Evolutionary conservation across 495 filamentous ascomycete species (phyloP), one percentile per base, ranked within the genome.

Genomic region (Aspergillus saccharolyticus): DNA sequence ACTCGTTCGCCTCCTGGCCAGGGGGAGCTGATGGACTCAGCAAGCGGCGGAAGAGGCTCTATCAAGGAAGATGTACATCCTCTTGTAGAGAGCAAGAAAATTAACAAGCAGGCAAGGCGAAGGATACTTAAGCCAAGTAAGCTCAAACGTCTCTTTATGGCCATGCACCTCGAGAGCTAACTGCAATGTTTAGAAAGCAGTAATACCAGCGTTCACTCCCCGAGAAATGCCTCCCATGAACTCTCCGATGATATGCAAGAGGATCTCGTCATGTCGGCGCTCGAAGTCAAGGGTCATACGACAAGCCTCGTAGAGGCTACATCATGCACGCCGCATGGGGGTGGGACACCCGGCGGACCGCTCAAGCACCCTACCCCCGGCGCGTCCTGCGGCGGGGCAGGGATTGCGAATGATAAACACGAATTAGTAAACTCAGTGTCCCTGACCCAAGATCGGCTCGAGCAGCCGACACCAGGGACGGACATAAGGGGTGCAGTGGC

Each of bases 71-170:
- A 62, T n/a, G 47, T 58, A n/a, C 56, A 64, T 28, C 28, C 52
- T n/a, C 59, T 53, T 28, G 57, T 51, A 52, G 66, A 66, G 25
- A n/a, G 55, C 47, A 42, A 63, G 44, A 57, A 62, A 55, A 63
- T 30, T 10, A 33, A 53, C 17, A 60, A 46, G 17, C 56, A 55
- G 22, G 47, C 64, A 8, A 73, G 70, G 44, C 75, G 84, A 48
- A 83, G 78, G 65, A 79, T 78, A 21, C 76, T 88, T 44, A 80
- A 83, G 44, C 82, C 83, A 44, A 87, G 82, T 85, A 78, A 68
- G 82, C 71, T 20, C 6, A 53, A n/a, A 51, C 20, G 46, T n/a
- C 16, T n/a, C 21, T 48, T 14, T 7, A 53, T 52, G 8, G 15
- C 10, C 28, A 19, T 22, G 9, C 24, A 16, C 14, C 46, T 16